Evolutionary conservation across 176 grass and related monocot species (phyloP).

Genomic region (Echinochloa phyllopogon): DNA sequence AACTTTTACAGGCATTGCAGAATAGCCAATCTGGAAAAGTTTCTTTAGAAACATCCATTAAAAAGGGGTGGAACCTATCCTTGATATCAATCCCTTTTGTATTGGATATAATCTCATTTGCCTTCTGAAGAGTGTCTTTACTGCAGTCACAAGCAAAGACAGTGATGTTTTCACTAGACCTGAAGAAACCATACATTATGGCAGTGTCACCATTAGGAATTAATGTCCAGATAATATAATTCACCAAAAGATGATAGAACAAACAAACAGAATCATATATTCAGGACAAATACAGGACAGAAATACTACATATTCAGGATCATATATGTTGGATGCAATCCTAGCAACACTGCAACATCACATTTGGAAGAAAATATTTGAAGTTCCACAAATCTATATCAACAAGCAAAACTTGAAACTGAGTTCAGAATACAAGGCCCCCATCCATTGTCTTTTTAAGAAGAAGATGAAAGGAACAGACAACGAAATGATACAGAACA

Average conservation of each 20-base stretch:
- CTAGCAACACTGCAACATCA: neutral
- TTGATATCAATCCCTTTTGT: conserved; percentile 47
- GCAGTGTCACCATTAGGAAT: conserved; percentile 16
- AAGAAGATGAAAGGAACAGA: neutral
- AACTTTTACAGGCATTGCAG: conserved; percentile 69
- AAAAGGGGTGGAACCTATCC: conserved; percentile 66
- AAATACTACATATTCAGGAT: neutral
- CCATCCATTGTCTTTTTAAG: neutral
- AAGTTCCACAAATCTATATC: neutral
- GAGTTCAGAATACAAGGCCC: neutral
- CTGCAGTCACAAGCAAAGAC: conserved; percentile 98
- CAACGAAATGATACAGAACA: neutral
- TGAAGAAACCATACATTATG: conserved; percentile 54
- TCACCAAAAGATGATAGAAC: neutral
- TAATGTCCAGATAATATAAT: conserved; percentile 20
- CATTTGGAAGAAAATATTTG: neutral
- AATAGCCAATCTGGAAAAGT: conserved; percentile 88
- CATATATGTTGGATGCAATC: neutral
- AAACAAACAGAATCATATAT: neutral
- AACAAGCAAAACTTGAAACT: neutral
- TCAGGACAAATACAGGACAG: neutral
- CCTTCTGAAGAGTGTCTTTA: conserved; percentile 79
- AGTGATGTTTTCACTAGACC: conserved; percentile 64
- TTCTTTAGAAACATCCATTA: conserved; percentile 72
- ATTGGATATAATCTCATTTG: conserved; percentile 71